These are phyloP conservation scores for Beauveria sp. DNA, from an alignment of 2,329 filamentous ascomycete genomes.

Conservation along the genomic window DNA sequence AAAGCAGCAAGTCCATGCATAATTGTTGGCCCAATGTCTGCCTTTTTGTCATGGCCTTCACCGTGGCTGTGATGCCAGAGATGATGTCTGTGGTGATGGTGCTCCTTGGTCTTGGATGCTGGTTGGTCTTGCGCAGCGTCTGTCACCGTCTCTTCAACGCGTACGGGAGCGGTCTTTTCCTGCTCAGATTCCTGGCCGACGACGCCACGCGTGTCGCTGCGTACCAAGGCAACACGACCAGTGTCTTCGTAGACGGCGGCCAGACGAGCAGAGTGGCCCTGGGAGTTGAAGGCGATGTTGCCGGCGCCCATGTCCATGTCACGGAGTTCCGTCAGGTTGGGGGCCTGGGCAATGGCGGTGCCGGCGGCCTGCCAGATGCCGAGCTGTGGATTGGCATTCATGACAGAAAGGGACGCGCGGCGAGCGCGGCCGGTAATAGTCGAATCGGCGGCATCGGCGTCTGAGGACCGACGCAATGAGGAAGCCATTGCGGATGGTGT, in stretches of 20 bases:
- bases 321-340: constrained; percentile 22
- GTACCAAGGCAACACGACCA: constrained; percentile 18
- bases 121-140: neutral
- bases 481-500: neutral
- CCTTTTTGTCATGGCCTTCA: constrained; percentile 16
- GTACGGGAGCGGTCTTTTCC: neutral
- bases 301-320: constrained; percentile 19
- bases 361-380: constrained; percentile 25
- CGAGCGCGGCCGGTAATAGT: constrained; percentile 20
- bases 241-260: constrained; percentile 19
- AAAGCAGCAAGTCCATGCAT: constrained; percentile 20
- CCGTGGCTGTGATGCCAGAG: constrained; percentile 16
- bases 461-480: neutral
- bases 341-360: constrained; percentile 24
- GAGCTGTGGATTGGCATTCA: constrained; percentile 22
- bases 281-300: constrained; percentile 22
- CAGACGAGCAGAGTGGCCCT: constrained; percentile 22
- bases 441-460: constrained; percentile 4
- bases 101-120: neutral
- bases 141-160: neutral
- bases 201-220: constrained; percentile 11
- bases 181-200: neutral
- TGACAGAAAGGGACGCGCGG: constrained; percentile 20
- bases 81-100: constrained; percentile 11
- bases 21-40: constrained; percentile 18